Percentiles rank a stretch among this genome's conserved stretches.
Conservation (phyloP, 345 rosid species). For the Eucalyptus curtisii region DNA sequence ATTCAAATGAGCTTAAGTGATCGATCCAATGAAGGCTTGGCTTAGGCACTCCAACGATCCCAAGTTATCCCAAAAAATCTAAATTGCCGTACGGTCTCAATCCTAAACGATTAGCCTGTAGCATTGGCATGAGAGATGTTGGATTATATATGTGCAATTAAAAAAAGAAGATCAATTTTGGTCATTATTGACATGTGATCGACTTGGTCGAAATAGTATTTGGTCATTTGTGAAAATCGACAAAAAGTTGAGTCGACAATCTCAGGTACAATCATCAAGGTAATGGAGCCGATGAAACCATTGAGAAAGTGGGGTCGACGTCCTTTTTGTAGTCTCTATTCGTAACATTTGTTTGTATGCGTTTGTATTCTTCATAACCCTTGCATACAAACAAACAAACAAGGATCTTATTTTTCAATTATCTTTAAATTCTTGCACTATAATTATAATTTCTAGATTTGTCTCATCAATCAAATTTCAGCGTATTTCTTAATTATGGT, state of each 20-base stretch:
- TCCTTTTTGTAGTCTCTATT: not conserved
- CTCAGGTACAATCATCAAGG: not conserved
- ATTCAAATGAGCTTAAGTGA: too few species aligned
- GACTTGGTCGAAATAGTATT: not conserved
- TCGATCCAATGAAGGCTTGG: rapidly evolving
- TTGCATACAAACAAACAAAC: not conserved
- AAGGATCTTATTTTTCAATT: too few species aligned
- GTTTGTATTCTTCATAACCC: not conserved
- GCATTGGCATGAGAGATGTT: not conserved
- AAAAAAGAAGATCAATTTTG: not conserved
- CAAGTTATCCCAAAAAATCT: too few species aligned
- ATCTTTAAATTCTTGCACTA: too few species aligned
- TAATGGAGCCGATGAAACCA: not conserved
- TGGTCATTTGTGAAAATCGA: not conserved
- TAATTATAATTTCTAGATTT: too few species aligned
- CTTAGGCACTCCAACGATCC: rapidly evolving
- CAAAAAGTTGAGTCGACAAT: not conserved
- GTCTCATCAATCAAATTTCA: too few species aligned
- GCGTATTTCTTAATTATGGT: too few species aligned
- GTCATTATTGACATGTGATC: not conserved
- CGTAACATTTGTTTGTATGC: not conserved
- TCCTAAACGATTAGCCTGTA: rapidly evolving
- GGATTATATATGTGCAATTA: too few species aligned
- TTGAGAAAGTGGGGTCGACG: not conserved
- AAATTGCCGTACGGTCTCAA: rapidly evolving